These are phyloP conservation scores for Lactifluus subvellereus DNA, from an alignment of 768 basidiomycete species.

Conservation along the genomic window DNA sequence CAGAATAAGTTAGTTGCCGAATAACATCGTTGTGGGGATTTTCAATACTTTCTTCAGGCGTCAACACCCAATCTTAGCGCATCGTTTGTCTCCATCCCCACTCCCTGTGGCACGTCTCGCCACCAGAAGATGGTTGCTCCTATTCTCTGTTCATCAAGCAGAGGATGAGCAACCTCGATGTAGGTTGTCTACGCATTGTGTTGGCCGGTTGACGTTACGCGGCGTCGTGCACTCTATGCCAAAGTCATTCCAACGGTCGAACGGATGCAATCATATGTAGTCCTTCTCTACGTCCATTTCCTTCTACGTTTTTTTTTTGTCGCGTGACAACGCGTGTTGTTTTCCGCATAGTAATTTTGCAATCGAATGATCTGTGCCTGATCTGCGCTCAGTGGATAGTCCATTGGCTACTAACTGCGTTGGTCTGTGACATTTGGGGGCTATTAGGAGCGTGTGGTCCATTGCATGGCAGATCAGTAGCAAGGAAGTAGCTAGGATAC, in stretches of 20 bases:
- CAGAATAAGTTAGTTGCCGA: not conserved
- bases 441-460: too few relatives aligned
- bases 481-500: too few relatives aligned
- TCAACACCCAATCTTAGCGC: not conserved
- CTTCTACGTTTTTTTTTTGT: not conserved
- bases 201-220: not conserved
- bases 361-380: too few relatives aligned
- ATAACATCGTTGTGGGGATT: not conserved
- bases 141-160: constrained; percentile 25
- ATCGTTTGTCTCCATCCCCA: not conserved
- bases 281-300: not conserved
- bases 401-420: too few relatives aligned
- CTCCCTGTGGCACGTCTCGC: constrained; percentile 19
- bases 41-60: not conserved
- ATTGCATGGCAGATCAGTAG: too few relatives aligned
- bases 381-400: too few relatives aligned
- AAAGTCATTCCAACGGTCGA: not conserved
- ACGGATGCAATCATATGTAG: not conserved
- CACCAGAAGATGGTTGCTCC: constrained; percentile 25
- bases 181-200: constrained; percentile 17
- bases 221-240: constrained; percentile 1
- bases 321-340: too few relatives aligned
- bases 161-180: constrained; percentile 27
- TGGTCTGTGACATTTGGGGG: too few relatives aligned
- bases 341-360: too few relatives aligned